Base-by-base conservation (phyloP, 2,329 filamentous ascomycete genomes). In the Mollisia scopiformis region DNA sequence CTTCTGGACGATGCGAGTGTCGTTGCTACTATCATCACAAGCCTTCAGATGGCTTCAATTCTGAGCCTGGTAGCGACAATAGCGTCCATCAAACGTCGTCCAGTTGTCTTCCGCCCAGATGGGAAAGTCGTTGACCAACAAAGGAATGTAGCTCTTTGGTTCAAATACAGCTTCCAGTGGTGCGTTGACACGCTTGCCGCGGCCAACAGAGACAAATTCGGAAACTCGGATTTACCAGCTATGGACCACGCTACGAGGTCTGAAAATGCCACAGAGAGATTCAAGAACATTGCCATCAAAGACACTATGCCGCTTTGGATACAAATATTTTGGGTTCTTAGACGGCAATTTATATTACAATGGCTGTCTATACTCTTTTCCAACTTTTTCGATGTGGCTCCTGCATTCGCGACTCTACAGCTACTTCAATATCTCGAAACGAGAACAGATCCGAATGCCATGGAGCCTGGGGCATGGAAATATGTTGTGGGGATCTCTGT, bases 131-230 rank as follows among this genome's bases (percentile, higher is more conserved):
- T 93, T 28, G 89, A 93, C 67, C 77, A 78, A n/a, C 81, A 89
- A 73, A 81, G 80, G 66, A 88, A 87, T 0, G 79, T 79, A 2
- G 85, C 86, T 3, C 81, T 86, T 2, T 79, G 88, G 59, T 81
- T 76, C 55, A 83, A 85, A 57, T 84, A 85, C 69, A 90, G 84
- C 5, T 93, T 86, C 76, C 76, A 77, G 57, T 93, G 89, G 89
- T 79, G 83, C 1, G 73, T 71, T 1, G 73, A 76, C 1, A 68
- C 91, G 0, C 78, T 93, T 16, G 71, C 75, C 1, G 72, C 80
- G 27, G 86, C 87, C 2, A 75, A 76, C 6, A 79, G 80, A 67
- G 86, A 88, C 68, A 82, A 82, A 43, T 80, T 92, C 2, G 82
- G 88, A 30, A 74, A 87, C 31, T 76, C 76, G 3, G 87, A 91